Base-by-base conservation (phyloP, 768 basidiomycete genomes). In the Boletus subcaerulescens region DNA sequence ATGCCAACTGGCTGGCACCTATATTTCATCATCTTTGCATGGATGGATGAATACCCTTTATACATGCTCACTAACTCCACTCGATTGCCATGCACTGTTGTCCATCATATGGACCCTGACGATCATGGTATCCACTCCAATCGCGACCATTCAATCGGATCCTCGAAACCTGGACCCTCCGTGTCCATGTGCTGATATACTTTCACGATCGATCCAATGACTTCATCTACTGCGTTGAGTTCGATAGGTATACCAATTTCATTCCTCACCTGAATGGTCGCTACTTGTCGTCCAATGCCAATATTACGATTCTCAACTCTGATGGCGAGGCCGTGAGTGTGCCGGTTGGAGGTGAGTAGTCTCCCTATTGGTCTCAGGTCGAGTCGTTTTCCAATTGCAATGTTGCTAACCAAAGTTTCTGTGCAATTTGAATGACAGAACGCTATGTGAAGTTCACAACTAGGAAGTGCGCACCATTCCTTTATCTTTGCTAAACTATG, bases 271-370 rank as follows among this genome's bases (percentile, higher is more conserved):
- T 85, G 69, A 76, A 80, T 9, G 91, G 88, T 7, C 78, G 85
- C 43, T 94, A 93, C 68, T 73, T 97, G 45, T 84, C 91, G 1
- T 90, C 86, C 3, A 96, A 96, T 62, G 89, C 83, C 52, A 90
- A 95, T 72, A 90, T 96, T 65, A 93, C 91, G 3, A 65, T 88
- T 11, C 57, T 76, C 15, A 77, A 80, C 61, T 61, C 72, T 39
- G 51, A 68, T 14, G 76, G 73, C 15, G 55, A 71, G 24, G 56
- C 54, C 2, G 66, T 71, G 55, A 77, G 69, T 45, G 71, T 78
- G 1, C 78, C 80, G 0, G 67, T 81, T 39, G 81, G 82, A 20
- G 72, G 77, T 76, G 55, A 53, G 74, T 59, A 8, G 0, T 31
- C 9, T 6, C 7, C 40, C 14, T 36, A n/a, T 14, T 5, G 17